Evolutionary conservation across 2,329 filamentous ascomycete species (phyloP).

Genomic region (Trichoderma atroviride): DNA sequence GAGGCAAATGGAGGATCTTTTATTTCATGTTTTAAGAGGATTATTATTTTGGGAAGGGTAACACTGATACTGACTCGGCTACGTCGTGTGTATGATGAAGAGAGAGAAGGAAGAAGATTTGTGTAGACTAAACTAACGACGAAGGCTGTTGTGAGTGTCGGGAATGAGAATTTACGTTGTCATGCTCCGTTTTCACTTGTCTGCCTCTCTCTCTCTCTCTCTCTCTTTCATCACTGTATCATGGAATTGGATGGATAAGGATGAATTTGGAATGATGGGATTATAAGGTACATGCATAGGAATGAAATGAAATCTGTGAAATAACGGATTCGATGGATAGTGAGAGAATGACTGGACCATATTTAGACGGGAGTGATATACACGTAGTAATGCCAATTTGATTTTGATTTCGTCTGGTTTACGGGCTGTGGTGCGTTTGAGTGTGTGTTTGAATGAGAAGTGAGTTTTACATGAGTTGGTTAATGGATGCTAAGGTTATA

Average conservation of each 20-base stretch:
- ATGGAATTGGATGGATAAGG: not conserved
- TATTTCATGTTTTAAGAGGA: not conserved
- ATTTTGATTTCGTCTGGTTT: not conserved
- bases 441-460: not conserved
- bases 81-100: not conserved
- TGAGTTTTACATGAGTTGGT: not conserved
- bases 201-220: not conserved
- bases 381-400: conserved; percentile 5
- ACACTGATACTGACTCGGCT: conserved; percentile 5
- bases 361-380: conserved; percentile 10
- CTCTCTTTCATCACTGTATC: not conserved
- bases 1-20: not conserved
- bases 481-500: not conserved
- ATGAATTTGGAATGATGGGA: not conserved
- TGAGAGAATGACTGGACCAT: conserved; percentile 8
- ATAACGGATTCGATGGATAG: not conserved
- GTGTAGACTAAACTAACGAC: not conserved
- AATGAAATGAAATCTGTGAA: not conserved
- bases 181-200: not conserved
- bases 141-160: not conserved
- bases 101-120: not conserved
- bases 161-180: conserved; percentile 10
- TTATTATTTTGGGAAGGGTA: not conserved
- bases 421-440: not conserved
- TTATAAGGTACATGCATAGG: not conserved